These are phyloP conservation scores for Panaeolus cyanescens DNA, from an alignment of 768 basidiomycete species.

Conservation along the genomic window DNA sequence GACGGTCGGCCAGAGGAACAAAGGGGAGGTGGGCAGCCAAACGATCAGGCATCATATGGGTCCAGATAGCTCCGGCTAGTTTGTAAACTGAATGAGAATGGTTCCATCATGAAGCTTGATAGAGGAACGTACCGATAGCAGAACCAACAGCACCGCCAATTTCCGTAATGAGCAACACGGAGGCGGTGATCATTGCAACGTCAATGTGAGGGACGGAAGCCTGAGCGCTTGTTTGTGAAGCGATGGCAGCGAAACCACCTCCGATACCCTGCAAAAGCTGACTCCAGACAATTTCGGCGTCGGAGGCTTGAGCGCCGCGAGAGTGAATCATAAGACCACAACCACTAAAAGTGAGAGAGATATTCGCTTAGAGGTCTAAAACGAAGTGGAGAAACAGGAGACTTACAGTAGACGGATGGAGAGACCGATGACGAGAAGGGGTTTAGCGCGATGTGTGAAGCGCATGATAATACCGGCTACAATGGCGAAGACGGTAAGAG, in stretches of 20 bases:
- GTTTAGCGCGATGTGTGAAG: slow-evolving; percentile 55
- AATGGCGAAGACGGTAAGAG: slow-evolving; percentile 66
- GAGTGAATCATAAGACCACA: slow-evolving; percentile 73
- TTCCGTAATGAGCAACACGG: slow-evolving; percentile 70
- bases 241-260: slow-evolving; percentile 66
- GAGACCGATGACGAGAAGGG: slow-evolving; percentile 57
- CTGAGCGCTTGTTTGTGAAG: slow-evolving; percentile 62
- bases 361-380: not conserved
- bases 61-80: slow-evolving; percentile 66
- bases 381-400: not conserved
- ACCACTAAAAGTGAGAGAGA: slow-evolving; percentile 35
- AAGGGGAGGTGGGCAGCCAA: slow-evolving; percentile 57
- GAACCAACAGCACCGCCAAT: slow-evolving; percentile 67
- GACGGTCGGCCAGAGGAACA: slow-evolving; percentile 41
- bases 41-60: slow-evolving; percentile 63
- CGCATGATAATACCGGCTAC: slow-evolving; percentile 58
- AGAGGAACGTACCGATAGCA: slow-evolving; percentile 49
- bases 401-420: slow-evolving; percentile 53
- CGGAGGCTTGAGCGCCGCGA: slow-evolving; percentile 57
- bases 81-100: not conserved
- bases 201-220: slow-evolving; percentile 66
- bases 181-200: slow-evolving; percentile 66
- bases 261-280: slow-evolving; percentile 77
- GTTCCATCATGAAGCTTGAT: not conserved
- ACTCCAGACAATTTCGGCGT: slow-evolving; percentile 59